Evolutionary conservation across 2,329 filamentous ascomycete genomes (phyloP).

Genomic region (Neoscytalidium dimidiatum): DNA sequence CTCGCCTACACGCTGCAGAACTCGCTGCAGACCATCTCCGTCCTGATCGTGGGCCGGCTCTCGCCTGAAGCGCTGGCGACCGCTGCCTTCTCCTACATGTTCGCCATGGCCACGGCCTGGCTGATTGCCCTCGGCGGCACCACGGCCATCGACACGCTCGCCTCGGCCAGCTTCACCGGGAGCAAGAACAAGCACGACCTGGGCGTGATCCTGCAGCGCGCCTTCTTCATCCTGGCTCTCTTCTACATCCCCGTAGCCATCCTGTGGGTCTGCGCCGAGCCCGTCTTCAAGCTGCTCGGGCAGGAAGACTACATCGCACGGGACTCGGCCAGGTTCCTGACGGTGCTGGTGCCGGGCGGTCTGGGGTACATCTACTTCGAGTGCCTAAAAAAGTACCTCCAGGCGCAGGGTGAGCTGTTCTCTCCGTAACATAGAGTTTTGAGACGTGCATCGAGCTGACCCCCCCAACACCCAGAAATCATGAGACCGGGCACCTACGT

Average conservation of each 20-base stretch:
- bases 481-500: slow-evolving; percentile 67
- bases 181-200: slow-evolving; percentile 77
- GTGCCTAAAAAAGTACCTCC: slow-evolving; percentile 65
- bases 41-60: slow-evolving; percentile 77
- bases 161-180: slow-evolving; percentile 79
- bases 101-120: slow-evolving; percentile 87
- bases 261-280: slow-evolving; percentile 75
- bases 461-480: slow-evolving; percentile 50
- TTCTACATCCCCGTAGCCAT: slow-evolving; percentile 74
- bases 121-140: slow-evolving; percentile 83
- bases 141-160: slow-evolving; percentile 82
- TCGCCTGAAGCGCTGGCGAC: slow-evolving; percentile 79
- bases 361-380: slow-evolving; percentile 89
- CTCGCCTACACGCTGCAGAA: slow-evolving; percentile 85
- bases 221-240: slow-evolving; percentile 68
- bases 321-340: slow-evolving; percentile 73
- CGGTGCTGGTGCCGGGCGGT: slow-evolving; percentile 74
- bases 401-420: slow-evolving; percentile 52
- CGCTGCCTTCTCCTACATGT: slow-evolving; percentile 90
- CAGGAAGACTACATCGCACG: slow-evolving; percentile 77
- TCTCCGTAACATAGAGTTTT: neutral
- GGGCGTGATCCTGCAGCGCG: slow-evolving; percentile 75
- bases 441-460: neutral
- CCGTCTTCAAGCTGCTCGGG: slow-evolving; percentile 71
- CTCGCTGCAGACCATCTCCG: slow-evolving; percentile 78